phyloP scores from a whole-genome alignment of 805 yeast species.

The Saccharomycopsis sp. region DNA sequence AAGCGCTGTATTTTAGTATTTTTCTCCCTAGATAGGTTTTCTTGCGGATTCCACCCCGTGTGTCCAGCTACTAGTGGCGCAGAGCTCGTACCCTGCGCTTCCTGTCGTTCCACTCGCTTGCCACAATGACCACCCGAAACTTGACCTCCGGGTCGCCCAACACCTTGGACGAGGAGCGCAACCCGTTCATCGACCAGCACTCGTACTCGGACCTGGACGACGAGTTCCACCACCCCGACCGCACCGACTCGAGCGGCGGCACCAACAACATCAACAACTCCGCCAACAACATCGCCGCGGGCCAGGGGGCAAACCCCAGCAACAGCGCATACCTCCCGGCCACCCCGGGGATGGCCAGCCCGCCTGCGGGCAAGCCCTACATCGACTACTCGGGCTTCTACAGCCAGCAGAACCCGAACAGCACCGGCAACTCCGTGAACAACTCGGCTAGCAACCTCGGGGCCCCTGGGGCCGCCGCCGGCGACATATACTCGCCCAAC shows the following conservation, averaged over 20 bases:
- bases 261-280: slow-evolving; percentile 4
- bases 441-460: slow-evolving; percentile 22
- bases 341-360: slow-evolving; percentile 3
- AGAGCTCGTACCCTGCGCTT: not conserved
- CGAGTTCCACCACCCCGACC: slow-evolving; percentile 2
- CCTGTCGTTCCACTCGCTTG: not conserved
- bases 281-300: slow-evolving; percentile 7
- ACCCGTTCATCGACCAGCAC: slow-evolving; percentile 25
- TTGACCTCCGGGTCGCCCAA: slow-evolving; percentile 28
- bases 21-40: too few relatives aligned
- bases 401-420: slow-evolving; percentile 31
- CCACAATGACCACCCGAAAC: slow-evolving; percentile 27
- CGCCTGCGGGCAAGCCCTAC: slow-evolving; percentile 29
- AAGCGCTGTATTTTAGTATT: too few relatives aligned
- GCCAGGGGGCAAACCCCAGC: slow-evolving; percentile 5
- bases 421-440: slow-evolving; percentile 23
- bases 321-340: slow-evolving; percentile 7
- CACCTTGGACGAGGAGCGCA: slow-evolving; percentile 27
- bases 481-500: slow-evolving; percentile 20
- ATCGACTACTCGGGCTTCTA: slow-evolving; percentile 38
- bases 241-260: not conserved
- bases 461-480: slow-evolving; percentile 13
- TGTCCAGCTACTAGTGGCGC: not conserved
- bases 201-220: slow-evolving; percentile 17
- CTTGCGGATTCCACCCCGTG: not conserved